Conservation (phyloP, 805 yeast genomes). For the Metschnikowia noctiluminum region DNA sequence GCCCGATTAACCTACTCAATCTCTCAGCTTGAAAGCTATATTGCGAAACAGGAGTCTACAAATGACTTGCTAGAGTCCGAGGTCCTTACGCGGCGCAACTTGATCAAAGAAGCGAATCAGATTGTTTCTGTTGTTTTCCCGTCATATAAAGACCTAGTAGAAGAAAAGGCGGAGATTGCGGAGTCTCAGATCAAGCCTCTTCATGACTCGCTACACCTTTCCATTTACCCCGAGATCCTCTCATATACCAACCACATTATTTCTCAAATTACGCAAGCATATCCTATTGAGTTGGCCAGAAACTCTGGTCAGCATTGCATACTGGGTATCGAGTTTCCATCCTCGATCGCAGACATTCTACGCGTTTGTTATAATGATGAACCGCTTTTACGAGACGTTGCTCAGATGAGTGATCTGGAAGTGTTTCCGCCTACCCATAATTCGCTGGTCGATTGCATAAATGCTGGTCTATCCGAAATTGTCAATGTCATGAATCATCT, state of each 20-base stretch:
- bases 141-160: constrained; percentile 14
- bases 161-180: constrained; percentile 24
- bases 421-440: constrained; percentile 7
- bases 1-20: background rate
- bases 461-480: constrained; percentile 32
- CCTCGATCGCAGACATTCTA: constrained; percentile 28
- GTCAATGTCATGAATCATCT: constrained; percentile 25
- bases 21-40: constrained; percentile 8
- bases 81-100: constrained; percentile 22
- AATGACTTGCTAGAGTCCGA: constrained; percentile 26
- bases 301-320: constrained; percentile 26
- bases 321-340: constrained; percentile 35
- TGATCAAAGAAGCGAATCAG: constrained; percentile 19
- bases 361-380: constrained; percentile 25
- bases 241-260: constrained; percentile 15
- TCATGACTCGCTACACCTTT: constrained; percentile 19
- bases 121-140: constrained; percentile 17
- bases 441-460: constrained; percentile 24
- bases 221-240: constrained; percentile 24
- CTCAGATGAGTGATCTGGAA: background rate
- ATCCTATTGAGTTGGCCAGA: constrained; percentile 24
- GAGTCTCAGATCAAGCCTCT: constrained; percentile 29
- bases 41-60: constrained; percentile 19
- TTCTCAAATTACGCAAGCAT: constrained; percentile 21
- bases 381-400: background rate